Conservation (phyloP, 164 flowering plant genomes). For the Vitis riparia region DNA sequence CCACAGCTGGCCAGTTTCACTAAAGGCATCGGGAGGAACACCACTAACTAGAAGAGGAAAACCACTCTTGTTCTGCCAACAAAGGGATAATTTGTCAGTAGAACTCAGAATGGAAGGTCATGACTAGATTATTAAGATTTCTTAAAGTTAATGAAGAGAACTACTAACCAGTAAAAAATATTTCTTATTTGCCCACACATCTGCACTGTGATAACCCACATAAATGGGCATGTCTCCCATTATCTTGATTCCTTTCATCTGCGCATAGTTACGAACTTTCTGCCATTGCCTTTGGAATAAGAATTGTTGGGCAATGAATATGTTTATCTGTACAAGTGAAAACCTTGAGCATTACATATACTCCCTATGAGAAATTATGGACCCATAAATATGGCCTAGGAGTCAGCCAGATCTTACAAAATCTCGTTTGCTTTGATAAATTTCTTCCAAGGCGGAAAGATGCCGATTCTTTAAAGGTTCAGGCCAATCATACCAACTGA, state of each 20-base stretch:
- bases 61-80: slow-evolving; percentile 71
- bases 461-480: slow-evolving; percentile 83
- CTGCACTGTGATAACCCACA: slow-evolving; percentile 98
- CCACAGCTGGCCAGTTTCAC: slow-evolving; percentile 99
- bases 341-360: slow-evolving; percentile 5
- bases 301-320: slow-evolving; percentile 87
- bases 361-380: not conserved
- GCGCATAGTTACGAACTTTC: slow-evolving; percentile 78
- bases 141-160: not conserved
- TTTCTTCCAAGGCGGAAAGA: slow-evolving; percentile 78
- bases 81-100: slow-evolving; percentile 4
- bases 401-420: slow-evolving; percentile 54
- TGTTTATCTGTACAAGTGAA: slow-evolving; percentile 59
- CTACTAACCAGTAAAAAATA: slow-evolving; percentile 78
- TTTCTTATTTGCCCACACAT: slow-evolving; percentile 96
- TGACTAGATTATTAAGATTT: not conserved
- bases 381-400: not conserved
- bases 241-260: slow-evolving; percentile 71
- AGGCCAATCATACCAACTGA: slow-evolving; percentile 95
- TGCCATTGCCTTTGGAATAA: slow-evolving; percentile 97
- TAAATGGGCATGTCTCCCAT: slow-evolving; percentile 99
- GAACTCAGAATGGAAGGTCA: not conserved
- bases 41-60: slow-evolving; percentile 94
- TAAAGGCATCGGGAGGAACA: slow-evolving; percentile 98
- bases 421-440: slow-evolving; percentile 63